Conservation (phyloP, 345 rosid genomes). For the Salix suchowensis region DNA sequence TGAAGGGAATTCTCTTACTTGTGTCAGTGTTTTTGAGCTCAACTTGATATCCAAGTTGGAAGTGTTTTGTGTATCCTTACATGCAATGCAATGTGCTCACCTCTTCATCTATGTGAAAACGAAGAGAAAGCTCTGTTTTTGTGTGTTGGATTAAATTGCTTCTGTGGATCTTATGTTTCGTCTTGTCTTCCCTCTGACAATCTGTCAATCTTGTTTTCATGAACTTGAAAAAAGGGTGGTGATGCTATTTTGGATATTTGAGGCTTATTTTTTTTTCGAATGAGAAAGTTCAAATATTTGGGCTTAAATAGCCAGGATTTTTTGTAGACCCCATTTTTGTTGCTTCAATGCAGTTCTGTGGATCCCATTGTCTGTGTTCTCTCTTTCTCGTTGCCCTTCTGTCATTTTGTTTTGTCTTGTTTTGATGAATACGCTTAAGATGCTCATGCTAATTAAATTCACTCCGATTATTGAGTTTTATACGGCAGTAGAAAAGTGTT, state of each 20-base stretch:
- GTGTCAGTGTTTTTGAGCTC: not conserved
- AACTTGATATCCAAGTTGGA: not conserved
- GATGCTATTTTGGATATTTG: not conserved
- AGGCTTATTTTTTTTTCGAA: not conserved
- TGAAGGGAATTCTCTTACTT: not conserved
- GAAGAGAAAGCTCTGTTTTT: not conserved
- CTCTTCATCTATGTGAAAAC: slow-evolving; percentile 4
- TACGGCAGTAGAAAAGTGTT: slow-evolving; percentile 23
- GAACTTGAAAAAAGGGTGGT: not conserved
- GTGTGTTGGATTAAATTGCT: not conserved
- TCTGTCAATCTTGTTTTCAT: not conserved
- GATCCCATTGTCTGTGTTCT: slow-evolving; percentile 49
- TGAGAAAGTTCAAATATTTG: not conserved
- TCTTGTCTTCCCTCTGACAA: not conserved
- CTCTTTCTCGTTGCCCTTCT: slow-evolving; percentile 22
- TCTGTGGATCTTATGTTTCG: slow-evolving; percentile 4
- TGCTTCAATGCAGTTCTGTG: slow-evolving; percentile 42
- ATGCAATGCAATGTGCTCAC: slow-evolving; percentile 30
- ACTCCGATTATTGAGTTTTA: slow-evolving; percentile 12
- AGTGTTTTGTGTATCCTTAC: slow-evolving; percentile 9
- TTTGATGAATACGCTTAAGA: slow-evolving; percentile 9
- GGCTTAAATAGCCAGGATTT: slow-evolving; percentile 17
- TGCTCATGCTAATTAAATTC: slow-evolving; percentile 22
- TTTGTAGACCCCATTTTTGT: slow-evolving; percentile 27
- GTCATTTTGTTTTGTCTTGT: slow-evolving; percentile 21